Base-by-base conservation (phyloP, 129 eudicot genomes). In the Flaveria sonorensis region DNA sequence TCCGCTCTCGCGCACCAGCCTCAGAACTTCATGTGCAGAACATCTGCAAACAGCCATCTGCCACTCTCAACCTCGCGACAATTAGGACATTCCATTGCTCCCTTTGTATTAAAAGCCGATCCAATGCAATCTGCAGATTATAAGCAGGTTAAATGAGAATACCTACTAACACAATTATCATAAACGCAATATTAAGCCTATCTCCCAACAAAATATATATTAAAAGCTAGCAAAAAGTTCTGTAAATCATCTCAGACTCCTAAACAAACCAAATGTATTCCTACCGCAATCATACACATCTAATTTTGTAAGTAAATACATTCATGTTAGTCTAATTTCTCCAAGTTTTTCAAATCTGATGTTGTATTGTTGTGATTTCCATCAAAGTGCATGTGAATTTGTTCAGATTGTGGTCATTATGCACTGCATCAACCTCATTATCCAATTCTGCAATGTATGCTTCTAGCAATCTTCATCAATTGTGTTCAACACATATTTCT, bases 11-110 rank as follows among this genome's bases (percentile, higher is more conserved):
- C 68, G 67, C 53, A 81, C 67, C 72, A 70, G 70, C 45, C 79
- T 83, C 92, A 28, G 88, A 80, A 66, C 56, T 16, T 79, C 73
- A 74, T 80, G 81, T 55, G 92, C n/a, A 57, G 92, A 83, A 74
- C 93, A 72, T 74, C 83, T 63, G 93, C 93, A 85, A 73, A 91
- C 65, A 88, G 71, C 97, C 97, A 91, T 70, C 85, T 85, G 47
- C 97, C 97, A 72, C 76, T 87, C 86, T 91, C 97, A 42, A 86
- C 76, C 77, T 84, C 83, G 50, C 94, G 88, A 73, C 97, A 91
- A 50, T 91, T 91, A 62, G 97, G 97, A 80, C 97, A 91, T 81
- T 91, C 94, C 97, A 91, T 91, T 61, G 79, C 81, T 81, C 94
- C 97, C 78, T 91, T 88, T 30, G 79, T 40, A 73, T 91, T 91